Evolutionary conservation across 768 basidiomycete genomes (phyloP).

Genomic region (Leccinum longicurvipes): DNA sequence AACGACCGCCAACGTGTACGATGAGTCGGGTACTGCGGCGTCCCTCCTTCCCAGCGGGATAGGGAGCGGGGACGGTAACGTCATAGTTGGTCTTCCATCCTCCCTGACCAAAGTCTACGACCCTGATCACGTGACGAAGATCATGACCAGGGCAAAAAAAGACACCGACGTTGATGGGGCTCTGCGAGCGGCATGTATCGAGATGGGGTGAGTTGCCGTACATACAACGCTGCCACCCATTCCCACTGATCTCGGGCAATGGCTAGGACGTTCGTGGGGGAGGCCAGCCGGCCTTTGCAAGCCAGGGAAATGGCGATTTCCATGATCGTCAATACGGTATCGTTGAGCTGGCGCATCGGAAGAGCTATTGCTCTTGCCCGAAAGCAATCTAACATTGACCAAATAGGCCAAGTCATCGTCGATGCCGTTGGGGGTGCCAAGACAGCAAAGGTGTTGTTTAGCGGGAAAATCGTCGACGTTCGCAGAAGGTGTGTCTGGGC

Average conservation of each 20-base stretch:
- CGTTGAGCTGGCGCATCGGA: conserved; percentile 62
- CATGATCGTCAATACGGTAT: conserved; percentile 51
- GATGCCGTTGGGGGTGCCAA: conserved; percentile 34
- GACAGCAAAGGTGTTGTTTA: conserved; percentile 45
- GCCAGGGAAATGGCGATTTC: conserved; percentile 34
- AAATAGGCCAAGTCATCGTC: conserved; percentile 34
- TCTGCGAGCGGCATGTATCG: conserved; percentile 46
- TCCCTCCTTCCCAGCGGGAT: conserved; percentile 34
- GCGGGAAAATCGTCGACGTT: conserved; percentile 59
- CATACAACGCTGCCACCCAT: neutral
- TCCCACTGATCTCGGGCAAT: neutral
- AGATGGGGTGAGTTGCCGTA: conserved; percentile 41
- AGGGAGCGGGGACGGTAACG: conserved; percentile 39
- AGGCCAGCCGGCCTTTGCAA: conserved; percentile 40
- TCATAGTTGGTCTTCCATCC: conserved; percentile 21
- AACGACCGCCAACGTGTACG: conserved; percentile 31
- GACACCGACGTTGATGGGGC: conserved; percentile 42
- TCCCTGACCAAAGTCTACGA: neutral
- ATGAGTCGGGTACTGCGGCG: conserved; percentile 22
- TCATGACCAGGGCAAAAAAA: conserved; percentile 44
- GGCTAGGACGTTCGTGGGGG: conserved; percentile 41
- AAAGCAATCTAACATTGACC: conserved; percentile 42
- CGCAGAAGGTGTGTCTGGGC: conserved; percentile 27
- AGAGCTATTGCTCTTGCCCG: conserved; percentile 52
- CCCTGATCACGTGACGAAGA: conserved; percentile 19